Conservation (phyloP, 306 rosid genomes). For the Ormosia emarginata region DNA sequence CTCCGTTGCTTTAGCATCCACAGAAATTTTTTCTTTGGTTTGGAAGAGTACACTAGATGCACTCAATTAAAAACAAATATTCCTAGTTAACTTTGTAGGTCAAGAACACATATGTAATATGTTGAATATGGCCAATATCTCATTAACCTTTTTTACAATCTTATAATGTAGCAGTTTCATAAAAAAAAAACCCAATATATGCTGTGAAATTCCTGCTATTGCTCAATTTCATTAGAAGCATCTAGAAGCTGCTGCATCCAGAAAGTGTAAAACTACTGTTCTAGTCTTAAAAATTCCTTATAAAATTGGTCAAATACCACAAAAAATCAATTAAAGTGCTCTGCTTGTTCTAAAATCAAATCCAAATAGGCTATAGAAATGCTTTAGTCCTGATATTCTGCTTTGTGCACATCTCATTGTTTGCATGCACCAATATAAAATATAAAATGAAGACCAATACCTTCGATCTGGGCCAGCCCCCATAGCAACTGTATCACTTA, state of each 20-base stretch:
- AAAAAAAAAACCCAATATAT: not conserved
- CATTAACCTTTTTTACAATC: not conserved
- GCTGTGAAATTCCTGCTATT: not conserved
- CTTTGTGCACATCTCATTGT: not conserved
- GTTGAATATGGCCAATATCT: not conserved
- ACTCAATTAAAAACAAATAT: constrained; percentile 7
- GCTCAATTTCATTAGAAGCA: constrained; percentile 11
- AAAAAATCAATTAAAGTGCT: not conserved
- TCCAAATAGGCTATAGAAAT: not conserved
- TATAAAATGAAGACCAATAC: constrained; percentile 38
- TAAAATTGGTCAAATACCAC: not conserved
- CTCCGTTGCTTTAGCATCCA: constrained; percentile 13
- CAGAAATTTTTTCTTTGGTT: not conserved
- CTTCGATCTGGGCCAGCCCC: constrained; percentile 96
- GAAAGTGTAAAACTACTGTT: not conserved
- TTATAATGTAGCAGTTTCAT: not conserved
- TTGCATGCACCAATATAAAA: not conserved
- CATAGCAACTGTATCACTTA: constrained; percentile 85
- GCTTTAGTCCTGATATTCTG: not conserved
- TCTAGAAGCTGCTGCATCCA: constrained; percentile 8
- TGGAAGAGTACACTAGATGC: constrained; percentile 29
- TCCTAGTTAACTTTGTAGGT: not conserved
- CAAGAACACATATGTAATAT: not conserved
- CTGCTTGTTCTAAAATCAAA: not conserved
- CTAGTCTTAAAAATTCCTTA: not conserved